Conservation (phyloP, 495 filamentous ascomycete species). For the Copromyces sp. region DNA sequence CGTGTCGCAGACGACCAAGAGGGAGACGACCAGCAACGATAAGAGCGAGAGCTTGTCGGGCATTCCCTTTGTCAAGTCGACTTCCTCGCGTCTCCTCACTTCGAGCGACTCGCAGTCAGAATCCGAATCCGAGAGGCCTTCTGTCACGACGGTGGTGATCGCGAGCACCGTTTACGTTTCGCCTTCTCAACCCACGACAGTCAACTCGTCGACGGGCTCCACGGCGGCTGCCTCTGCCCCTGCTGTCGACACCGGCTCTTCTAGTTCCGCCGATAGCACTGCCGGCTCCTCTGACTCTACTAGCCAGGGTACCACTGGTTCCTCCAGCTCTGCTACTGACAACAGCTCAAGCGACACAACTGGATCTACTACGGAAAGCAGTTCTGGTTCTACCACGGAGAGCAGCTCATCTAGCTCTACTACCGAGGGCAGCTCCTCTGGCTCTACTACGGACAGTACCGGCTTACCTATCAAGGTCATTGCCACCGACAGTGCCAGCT, state of each 20-base stretch:
- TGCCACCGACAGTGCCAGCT: background rate
- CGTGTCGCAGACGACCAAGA: conserved; percentile 18
- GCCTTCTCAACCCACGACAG: conserved; percentile 3
- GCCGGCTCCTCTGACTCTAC: background rate
- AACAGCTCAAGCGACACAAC: background rate
- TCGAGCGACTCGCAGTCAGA: conserved; percentile 2
- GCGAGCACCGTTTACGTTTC: conserved; percentile 18
- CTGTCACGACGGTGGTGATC: conserved; percentile 19
- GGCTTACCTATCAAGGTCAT: background rate
- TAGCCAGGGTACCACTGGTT: background rate
- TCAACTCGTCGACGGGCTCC: background rate
- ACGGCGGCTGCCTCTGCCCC: background rate
- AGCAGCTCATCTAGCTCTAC: background rate
- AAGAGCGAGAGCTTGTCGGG: conserved; percentile 15
- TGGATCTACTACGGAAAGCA: background rate
- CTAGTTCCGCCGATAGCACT: background rate
- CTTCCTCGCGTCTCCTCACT: background rate
- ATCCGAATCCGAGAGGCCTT: background rate
- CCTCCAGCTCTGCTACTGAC: background rate
- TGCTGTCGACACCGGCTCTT: background rate
- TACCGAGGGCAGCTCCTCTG: background rate
- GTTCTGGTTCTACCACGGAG: background rate
- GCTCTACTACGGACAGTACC: background rate
- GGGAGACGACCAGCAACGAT: conserved; percentile 21
- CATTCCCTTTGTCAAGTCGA: conserved; percentile 1